phyloP scores from a whole-genome alignment of 805 yeast genomes.

The Metschnikowia drakensbergensis region DNA sequence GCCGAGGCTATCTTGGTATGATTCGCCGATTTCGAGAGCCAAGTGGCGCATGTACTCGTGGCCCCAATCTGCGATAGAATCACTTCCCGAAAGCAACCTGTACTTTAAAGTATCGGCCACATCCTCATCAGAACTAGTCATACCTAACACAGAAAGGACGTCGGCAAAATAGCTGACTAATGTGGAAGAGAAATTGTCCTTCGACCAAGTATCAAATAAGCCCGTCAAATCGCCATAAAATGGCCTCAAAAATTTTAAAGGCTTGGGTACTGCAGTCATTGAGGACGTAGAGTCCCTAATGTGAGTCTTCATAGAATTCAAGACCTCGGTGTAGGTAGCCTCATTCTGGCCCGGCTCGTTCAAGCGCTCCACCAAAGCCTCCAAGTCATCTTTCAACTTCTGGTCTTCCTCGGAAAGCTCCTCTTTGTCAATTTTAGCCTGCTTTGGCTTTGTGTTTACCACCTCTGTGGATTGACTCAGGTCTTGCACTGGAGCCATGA shows the following conservation, averaged over 20 bases:
- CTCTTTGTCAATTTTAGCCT: conserved; percentile 51
- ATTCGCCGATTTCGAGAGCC: conserved; percentile 92
- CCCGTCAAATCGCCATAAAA: conserved; percentile 67
- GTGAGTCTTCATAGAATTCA: conserved; percentile 65
- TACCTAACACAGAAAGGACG: conserved; percentile 85
- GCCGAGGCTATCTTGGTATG: conserved; percentile 52
- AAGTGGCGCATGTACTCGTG: conserved; percentile 96
- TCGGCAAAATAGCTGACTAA: conserved; percentile 70
- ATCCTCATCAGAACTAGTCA: conserved; percentile 86
- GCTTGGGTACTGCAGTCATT: conserved; percentile 99
- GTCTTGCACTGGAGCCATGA: conserved; percentile 38
- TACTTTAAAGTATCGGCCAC: conserved; percentile 75
- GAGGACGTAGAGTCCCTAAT: conserved; percentile 94
- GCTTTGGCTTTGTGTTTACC: conserved; percentile 22
- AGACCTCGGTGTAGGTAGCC: conserved; percentile 55
- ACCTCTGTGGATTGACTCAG: conserved; percentile 14
- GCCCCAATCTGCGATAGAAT: conserved; percentile 84
- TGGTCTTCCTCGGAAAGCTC: conserved; percentile 92
- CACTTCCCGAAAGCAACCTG: conserved; percentile 58
- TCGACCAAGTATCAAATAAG: conserved; percentile 63
- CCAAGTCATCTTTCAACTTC: conserved; percentile 81
- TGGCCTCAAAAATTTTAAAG: conserved; percentile 90
- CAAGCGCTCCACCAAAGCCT: conserved; percentile 77
- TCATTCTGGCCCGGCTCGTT: conserved; percentile 44
- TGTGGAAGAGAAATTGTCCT: conserved; percentile 23